Base-by-base conservation (phyloP, 371 early-diverging fungal genomes). In the Apophysomyces variabilis region DNA sequence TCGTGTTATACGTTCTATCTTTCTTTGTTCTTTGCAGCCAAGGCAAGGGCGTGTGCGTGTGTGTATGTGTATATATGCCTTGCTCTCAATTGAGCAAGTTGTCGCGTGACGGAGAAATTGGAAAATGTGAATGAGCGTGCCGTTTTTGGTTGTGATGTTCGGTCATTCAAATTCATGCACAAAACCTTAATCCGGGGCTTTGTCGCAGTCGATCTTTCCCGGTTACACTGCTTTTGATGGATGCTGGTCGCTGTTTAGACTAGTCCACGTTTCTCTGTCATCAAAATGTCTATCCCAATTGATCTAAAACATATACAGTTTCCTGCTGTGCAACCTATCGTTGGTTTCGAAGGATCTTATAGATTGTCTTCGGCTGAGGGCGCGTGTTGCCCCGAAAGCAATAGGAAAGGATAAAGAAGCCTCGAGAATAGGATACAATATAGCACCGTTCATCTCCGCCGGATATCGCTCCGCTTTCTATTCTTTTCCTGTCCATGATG, bases 81-180 rank as follows among this genome's bases (percentile, higher is more conserved):
- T 21, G 54, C 18, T 11, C 46, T 47, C 35, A 62, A 62, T 50
- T 36, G 39, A 62, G 50, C 32, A n/a, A 62, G 38, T 38, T 12
- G 43, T 60, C 38, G 43, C 54, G 54, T 50, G 54, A 50, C 54
- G 21, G 32, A 50, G 21, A 50, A 50, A 50, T 50, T 50, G 54
- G 32, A 26, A 26, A 60, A 60, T 41, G 41, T 41, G 41, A 41
- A 41, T 41, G 8, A 26, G 21, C 54, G 54, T 50, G 21, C 54
- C 21, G 32, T 32, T 18, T 50, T 50, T 50, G 54, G 54, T 50
- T 50, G 54, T 50, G 21, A 50, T 50, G 32, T 50, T 50, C 54
- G 54, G 21, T 50, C 21, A 21, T 50, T 50, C 9, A 50, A 50
- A 18, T 7, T 1, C 1, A 50, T 50, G 54, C 21, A 50, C 32